Evolutionary conservation across 2,329 filamentous ascomycete species (phyloP).

Genomic region (Fusarium caatingaense): DNA sequence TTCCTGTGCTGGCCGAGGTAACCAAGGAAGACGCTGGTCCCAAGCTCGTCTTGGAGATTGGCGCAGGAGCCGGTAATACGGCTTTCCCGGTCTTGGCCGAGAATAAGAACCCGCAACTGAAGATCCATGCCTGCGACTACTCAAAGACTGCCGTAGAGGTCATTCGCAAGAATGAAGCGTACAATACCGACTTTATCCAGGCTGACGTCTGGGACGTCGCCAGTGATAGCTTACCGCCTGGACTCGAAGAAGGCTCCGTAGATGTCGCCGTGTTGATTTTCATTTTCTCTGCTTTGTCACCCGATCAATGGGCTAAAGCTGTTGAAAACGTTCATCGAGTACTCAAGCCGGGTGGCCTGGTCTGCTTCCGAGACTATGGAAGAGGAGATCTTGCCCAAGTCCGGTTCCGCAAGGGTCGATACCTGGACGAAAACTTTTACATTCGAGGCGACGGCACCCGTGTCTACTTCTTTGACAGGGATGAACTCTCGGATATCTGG

Average conservation of each 20-base stretch:
- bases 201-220: constrained; percentile 97
- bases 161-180: constrained; percentile 83
- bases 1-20: constrained; percentile 84
- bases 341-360: constrained; percentile 90
- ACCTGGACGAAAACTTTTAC: constrained; percentile 97
- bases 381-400: constrained; percentile 96
- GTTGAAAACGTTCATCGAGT: constrained; percentile 83
- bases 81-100: constrained; percentile 89
- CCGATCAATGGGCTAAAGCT: constrained; percentile 84
- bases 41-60: constrained; percentile 84
- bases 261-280: constrained; percentile 96
- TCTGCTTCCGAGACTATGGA: constrained; percentile 97
- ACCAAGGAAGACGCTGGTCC: constrained; percentile 76
- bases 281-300: constrained; percentile 93
- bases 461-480: constrained; percentile 95
- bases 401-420: constrained; percentile 94
- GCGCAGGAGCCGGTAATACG: constrained; percentile 95
- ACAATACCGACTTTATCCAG: constrained; percentile 77
- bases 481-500: constrained; percentile 87
- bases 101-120: constrained; percentile 85
- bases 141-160: constrained; percentile 95
- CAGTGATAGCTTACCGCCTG: constrained; percentile 77
- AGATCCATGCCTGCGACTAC: constrained; percentile 94
- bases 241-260: constrained; percentile 79
- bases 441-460: constrained; percentile 93